These are phyloP conservation scores for Cladobotryum mycophilum DNA, from an alignment of 2,329 filamentous ascomycete genomes.

Conservation along the genomic window DNA sequence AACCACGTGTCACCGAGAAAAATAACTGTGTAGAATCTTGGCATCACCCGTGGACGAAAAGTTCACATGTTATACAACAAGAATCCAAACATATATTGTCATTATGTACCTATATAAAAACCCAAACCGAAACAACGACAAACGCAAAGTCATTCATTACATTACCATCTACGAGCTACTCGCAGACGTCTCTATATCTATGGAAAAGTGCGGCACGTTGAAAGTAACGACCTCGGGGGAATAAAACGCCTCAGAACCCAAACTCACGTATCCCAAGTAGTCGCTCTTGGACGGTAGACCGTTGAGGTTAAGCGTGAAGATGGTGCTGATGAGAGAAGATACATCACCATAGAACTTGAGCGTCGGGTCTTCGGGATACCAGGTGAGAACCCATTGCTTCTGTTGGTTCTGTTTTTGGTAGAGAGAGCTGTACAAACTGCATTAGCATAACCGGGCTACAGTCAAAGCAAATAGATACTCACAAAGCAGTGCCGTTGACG, in stretches of 20 bases:
- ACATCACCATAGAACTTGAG: constrained; percentile 43
- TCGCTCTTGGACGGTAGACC: constrained; percentile 33
- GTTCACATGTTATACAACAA: too few relatives aligned
- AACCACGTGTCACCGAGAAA: not conserved
- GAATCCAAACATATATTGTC: too few relatives aligned
- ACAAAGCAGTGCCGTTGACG: constrained; percentile 39
- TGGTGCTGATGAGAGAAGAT: constrained; percentile 36
- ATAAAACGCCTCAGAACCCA: constrained; percentile 46
- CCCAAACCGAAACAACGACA: not conserved
- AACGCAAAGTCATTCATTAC: not conserved
- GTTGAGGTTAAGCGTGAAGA: constrained; percentile 27
- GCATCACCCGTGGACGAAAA: too few relatives aligned
- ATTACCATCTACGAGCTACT: constrained; percentile 6
- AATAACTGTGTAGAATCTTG: too few relatives aligned
- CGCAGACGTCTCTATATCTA: constrained; percentile 24
- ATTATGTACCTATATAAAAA: not conserved
- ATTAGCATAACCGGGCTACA: not conserved
- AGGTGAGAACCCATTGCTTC: constrained; percentile 44
- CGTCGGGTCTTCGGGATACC: constrained; percentile 33
- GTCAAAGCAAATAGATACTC: constrained; percentile 15
- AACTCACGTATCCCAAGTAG: constrained; percentile 46
- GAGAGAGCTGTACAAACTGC: constrained; percentile 27
- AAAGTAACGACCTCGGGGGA: constrained; percentile 42
- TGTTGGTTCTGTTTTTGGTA: constrained; percentile 35
- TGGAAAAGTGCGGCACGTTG: constrained; percentile 32